phyloP scores from a whole-genome alignment of 2,329 filamentous ascomycete genomes.

The Hymenoscyphus fraxineus region DNA sequence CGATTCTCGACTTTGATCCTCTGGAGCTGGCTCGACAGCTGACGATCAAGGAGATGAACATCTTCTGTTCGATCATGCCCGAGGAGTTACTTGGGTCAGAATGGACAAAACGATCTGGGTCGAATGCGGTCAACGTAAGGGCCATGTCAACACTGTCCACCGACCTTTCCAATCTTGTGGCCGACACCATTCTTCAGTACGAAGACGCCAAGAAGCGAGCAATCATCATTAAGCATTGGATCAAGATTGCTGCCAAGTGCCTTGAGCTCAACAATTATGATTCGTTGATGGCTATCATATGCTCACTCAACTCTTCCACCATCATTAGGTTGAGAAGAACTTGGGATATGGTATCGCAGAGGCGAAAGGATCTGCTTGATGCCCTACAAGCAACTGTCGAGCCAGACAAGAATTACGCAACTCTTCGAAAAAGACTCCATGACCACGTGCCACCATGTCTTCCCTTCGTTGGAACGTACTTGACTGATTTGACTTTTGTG shows the following conservation, averaged over 20 bases:
- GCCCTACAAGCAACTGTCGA: conserved; percentile 81
- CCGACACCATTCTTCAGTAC: conserved; percentile 83
- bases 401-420: conserved; percentile 84
- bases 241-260: conserved; percentile 86
- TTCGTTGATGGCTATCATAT: conserved; percentile 93
- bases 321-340: conserved; percentile 85
- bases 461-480: conserved; percentile 92
- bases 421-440: conserved; percentile 76
- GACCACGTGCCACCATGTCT: conserved; percentile 88
- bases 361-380: conserved; percentile 76
- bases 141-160: conserved; percentile 92
- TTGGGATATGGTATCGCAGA: conserved; percentile 83
- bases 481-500: conserved; percentile 94
- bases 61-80: conserved; percentile 88
- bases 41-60: conserved; percentile 83
- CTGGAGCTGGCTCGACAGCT: conserved; percentile 88
- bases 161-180: conserved; percentile 86
- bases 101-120: conserved; percentile 86
- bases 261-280: conserved; percentile 94
- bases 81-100: conserved; percentile 88
- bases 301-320: conserved; percentile 86
- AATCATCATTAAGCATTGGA: conserved; percentile 91
- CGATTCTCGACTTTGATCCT: conserved; percentile 85
- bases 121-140: conserved; percentile 81
- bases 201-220: conserved; percentile 93